Evolutionary conservation across 768 basidiomycete genomes (phyloP), one percentile per base, ranked within the genome.

Genomic region (Astraeus odoratus): DNA sequence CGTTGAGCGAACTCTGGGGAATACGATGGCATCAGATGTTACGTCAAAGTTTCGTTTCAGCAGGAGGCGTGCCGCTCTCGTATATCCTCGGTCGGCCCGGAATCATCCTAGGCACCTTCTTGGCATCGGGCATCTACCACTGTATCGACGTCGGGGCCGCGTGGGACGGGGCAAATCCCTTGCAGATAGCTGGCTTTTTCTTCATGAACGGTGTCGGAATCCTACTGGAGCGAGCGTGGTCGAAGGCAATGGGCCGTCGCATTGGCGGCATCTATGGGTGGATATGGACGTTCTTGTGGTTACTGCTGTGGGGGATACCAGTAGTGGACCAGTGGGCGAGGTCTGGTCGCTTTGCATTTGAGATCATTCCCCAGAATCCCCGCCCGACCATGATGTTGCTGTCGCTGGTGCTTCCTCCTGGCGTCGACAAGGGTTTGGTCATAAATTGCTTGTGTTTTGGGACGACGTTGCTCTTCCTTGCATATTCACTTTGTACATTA

Each of bases 1-100:
- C 81, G 6, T 55, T 86, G 38, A 64, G 67, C 31, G 74, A 83
- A 6, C 74, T 81, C 36, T 86, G 84, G 84, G 67, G 74, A 0
- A 59, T 51, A 39, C 67, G 77, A 22, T 86, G 83, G 83, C 84
- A 86, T 53, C 81, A 83, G 49, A 44, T 79, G 13, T 77, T 83
- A 57, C 72, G 83, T 2, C 70, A 78, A 38, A 53, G 66, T n/a
- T 78, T 86, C 50, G 56, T 81, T 41, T 57, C 60, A 1, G 52
- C 76, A 20, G 82, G 81, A 2, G 67, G 63, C 2, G 63, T 60
- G 18, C 78, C 78, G 0, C 51, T 76, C 8, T 51, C 55, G 5
- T 49, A 56, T 37, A 23, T 81, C 4, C 59, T 75, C 30, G 81
- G 83, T 8, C 70, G 72, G 7, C 46, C 59, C 0, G 80, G 76